Evolutionary conservation across 176 grass and related monocot genomes (phyloP), one percentile per base, ranked within the genome.

Genomic region (Otatea glauca): DNA sequence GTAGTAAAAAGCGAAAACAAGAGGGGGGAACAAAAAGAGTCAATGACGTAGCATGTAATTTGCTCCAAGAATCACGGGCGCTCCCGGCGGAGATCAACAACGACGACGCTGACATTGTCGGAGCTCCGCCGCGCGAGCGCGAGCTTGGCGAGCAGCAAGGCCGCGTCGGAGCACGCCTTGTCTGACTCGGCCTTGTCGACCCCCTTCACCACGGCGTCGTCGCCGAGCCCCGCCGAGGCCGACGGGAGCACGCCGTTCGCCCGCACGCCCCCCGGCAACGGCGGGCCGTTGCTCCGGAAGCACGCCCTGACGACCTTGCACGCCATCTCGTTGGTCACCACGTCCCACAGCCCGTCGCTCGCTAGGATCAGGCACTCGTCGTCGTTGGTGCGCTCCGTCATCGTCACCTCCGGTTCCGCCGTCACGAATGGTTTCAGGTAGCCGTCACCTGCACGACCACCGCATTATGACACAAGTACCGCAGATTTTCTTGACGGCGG

Each of bases 391-490:
- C 81, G 84, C 58, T 67, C 68, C 10, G 78, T 82, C 67, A 91
- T 74, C 55, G 92, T 91, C 51, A 94, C 80, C 88, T 94, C 92
- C 27, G 92, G 89, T 61, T 87, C 89, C 53, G 92, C 32, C 81
- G 90, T 89, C 50, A 94, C 86, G 74, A 79, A 94, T 32, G 92
- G 92, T 58, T 91, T 94, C 92, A 94, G 56, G 78, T 94, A 94
- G 27, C 89, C 71, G 50, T 94, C 92, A 6, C 92, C 92, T 94
- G 88, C 76, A 24, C 58, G 77, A 69, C 74, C 55, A 66, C 32
- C 74, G 37, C 39, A 55, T 4, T 23, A 12, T 43, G 42, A 43
- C 7, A 43, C 13, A 49, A 69, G 63, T 35, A 47, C 39, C 45
- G 51, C 20, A 1, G 17, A 34, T 65, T 21, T 54, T 68, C n/a